These are phyloP conservation scores for Saksenaea oblongispora DNA, from an alignment of 371 early-diverging fungal genomes.

Conservation along the genomic window DNA sequence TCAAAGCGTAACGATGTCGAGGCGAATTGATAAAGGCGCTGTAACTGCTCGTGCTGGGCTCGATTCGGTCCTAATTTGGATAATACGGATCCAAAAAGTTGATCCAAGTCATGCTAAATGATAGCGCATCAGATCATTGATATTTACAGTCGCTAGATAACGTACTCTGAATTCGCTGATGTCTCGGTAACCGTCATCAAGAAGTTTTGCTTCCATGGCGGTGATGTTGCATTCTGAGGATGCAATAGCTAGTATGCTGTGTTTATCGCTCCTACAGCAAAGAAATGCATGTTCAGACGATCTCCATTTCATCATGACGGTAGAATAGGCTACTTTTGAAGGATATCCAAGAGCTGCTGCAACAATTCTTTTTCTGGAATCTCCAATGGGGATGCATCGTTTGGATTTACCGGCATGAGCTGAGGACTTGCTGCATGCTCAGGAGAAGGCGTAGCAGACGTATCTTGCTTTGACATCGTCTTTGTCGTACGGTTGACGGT, in stretches of 20 bases:
- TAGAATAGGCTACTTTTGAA: not conserved
- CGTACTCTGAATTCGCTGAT: slow-evolving; percentile 14
- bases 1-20: slow-evolving; percentile 13
- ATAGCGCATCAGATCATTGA: not conserved
- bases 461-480: not conserved
- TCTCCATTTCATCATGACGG: not conserved
- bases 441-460: not conserved
- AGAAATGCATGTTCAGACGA: not conserved
- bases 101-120: slow-evolving; percentile 13
- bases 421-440: not conserved
- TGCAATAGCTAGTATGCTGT: not conserved
- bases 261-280: not conserved
- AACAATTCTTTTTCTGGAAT: not conserved
- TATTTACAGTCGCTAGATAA: no score
- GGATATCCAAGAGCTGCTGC: not conserved
- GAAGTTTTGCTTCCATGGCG: slow-evolving; percentile 7
- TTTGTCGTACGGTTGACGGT: not conserved
- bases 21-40: slow-evolving; percentile 9
- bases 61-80: slow-evolving; percentile 6
- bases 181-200: not conserved
- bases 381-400: not conserved
- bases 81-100: slow-evolving; percentile 6
- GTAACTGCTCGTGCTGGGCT: slow-evolving; percentile 2
- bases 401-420: not conserved
- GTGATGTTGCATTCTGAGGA: not conserved